Percentiles rank a stretch among this genome's conserved stretches.
Evolutionary conservation across 306 rosid species (phyloP).

Genomic region (Ormosia semicastrata): DNA sequence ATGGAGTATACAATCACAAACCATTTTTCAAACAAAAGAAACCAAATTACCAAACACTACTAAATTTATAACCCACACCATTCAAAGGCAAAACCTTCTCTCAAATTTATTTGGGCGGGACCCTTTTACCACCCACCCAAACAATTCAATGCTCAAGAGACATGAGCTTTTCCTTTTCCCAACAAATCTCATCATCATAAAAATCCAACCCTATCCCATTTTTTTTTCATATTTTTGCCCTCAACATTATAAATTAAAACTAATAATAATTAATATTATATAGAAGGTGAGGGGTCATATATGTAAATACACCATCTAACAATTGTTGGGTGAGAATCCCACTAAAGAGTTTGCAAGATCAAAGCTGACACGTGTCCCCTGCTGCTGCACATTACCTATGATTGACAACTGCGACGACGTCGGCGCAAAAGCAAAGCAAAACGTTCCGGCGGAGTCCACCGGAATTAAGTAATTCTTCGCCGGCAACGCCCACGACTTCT

Average conservation of each 20-base stretch:
- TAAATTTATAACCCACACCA: slow-evolving; percentile 19
- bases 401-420: slow-evolving; percentile 65
- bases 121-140: not conserved
- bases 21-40: not conserved
- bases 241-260: not conserved
- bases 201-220: not conserved
- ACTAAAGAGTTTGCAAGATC: slow-evolving; percentile 56
- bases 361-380: slow-evolving; percentile 92
- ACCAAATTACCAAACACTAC: not conserved
- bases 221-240: not conserved
- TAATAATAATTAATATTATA: not conserved
- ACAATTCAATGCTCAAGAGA: not conserved
- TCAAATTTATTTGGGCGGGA: not conserved
- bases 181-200: not conserved
- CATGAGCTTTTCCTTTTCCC: not conserved
- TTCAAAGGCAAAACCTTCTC: not conserved
- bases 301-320: slow-evolving; percentile 38
- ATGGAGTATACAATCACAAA: not conserved
- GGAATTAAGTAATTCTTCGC: slow-evolving; percentile 84
- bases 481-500: slow-evolving; percentile 49
- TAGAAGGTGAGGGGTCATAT: slow-evolving; percentile 18
- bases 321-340: slow-evolving; percentile 72
- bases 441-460: slow-evolving; percentile 63
- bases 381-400: slow-evolving; percentile 91
- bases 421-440: slow-evolving; percentile 89